Evolutionary conservation across 805 yeast species (phyloP), one percentile per base, ranked within the genome.

Genomic region (Candida sithepensis): DNA sequence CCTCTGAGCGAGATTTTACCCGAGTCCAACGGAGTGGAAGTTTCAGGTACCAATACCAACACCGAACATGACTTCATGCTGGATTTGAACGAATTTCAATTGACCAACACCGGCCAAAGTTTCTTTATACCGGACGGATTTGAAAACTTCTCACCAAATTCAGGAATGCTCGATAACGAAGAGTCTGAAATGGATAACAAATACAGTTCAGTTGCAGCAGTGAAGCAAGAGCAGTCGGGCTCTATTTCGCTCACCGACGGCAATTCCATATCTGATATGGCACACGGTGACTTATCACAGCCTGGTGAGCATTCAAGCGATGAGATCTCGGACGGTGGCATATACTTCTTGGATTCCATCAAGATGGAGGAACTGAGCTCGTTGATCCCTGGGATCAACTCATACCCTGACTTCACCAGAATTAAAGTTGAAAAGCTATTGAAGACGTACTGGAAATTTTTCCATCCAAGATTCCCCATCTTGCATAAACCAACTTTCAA

Each of bases 401-500:
- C 44, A 2, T 63, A 65, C 40, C 50, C 58, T 2, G 70, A 68
- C 49, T 68, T 66, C 45, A 54, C 61, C 8, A 50, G 46, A 26
- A 19, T 43, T 3, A 67, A 63, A 51, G 45, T 68, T 12, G 66
- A 65, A 44, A 59, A 57, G 38, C 51, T 64, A 2, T 51, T 68
- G 20, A 52, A 59, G 34, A 64, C 65, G 1, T 83, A 79, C 58
- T 83, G 88, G 88, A 64, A 66, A 33, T 70, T 73, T 13, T 81
- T 79, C 56, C 84, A 82, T 56, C 78, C 81, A 0, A 78, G 81
- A 53, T 79, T 77, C 50, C 76, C 85, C 2, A 69, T 82, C 34
- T 62, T 83, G 22, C 88, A 82, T 58, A 69, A 70, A 43, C 82
- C 85, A 3, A 74, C 86, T 4, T 84, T 83, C 50, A 69, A 67